phyloP scores from a whole-genome alignment of 176 grass and related monocot genomes.

The Rhynchospora tenuis region DNA sequence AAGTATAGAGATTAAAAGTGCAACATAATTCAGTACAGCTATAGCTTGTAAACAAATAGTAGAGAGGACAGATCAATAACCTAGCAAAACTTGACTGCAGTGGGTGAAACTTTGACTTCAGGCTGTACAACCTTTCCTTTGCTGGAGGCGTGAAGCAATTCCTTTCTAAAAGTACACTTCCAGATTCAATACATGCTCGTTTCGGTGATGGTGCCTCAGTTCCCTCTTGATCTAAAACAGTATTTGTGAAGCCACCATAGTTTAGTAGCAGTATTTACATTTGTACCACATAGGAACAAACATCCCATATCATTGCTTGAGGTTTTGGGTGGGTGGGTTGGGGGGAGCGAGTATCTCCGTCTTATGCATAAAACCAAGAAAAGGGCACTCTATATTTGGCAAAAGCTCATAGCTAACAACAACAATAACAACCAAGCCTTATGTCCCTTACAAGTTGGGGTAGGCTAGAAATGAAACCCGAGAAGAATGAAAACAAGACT shows the following conservation, averaged over 20 bases:
- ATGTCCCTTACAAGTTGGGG: too few species aligned
- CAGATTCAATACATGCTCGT: slow-evolving; percentile 51
- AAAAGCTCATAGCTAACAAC: background rate
- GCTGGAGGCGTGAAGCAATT: slow-evolving; percentile 61
- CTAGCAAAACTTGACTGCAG: slow-evolving; percentile 89
- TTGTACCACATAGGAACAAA: background rate
- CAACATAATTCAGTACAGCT: background rate
- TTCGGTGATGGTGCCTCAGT: slow-evolving; percentile 51
- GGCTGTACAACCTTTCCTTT: slow-evolving; percentile 51
- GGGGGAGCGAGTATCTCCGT: too few species aligned
- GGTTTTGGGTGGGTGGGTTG: too few species aligned
- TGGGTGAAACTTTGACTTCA: slow-evolving; percentile 62
- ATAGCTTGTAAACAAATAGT: slow-evolving; percentile 16
- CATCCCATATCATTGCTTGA: background rate
- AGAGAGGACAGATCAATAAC: slow-evolving; percentile 33
- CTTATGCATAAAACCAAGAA: background rate
- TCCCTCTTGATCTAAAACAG: slow-evolving; percentile 36
- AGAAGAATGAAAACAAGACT: background rate
- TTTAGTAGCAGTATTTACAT: background rate
- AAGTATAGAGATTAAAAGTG: background rate
- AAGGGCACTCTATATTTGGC: background rate
- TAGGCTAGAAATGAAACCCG: too few species aligned
- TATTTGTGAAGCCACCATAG: background rate
- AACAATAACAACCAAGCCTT: too few species aligned
- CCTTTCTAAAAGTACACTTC: slow-evolving; percentile 37